Evolutionary conservation across 2,329 filamentous ascomycete genomes (phyloP).

Genomic region (Fusarium xylarioides): DNA sequence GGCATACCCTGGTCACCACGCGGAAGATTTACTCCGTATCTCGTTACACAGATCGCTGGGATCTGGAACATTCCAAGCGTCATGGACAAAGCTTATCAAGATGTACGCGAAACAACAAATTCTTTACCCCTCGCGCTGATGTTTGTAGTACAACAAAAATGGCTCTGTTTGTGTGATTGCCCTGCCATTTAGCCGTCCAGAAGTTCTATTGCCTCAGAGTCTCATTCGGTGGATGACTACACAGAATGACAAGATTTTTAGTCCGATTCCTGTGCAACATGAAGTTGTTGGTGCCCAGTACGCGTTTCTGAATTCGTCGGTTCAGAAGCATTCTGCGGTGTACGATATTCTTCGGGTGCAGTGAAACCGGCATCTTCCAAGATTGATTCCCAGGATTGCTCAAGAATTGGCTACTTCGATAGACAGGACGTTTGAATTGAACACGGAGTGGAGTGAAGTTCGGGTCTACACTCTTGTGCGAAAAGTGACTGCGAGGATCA

Average conservation of each 20-base stretch:
- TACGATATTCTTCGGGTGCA: background rate
- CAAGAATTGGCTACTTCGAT: background rate
- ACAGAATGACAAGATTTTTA: background rate
- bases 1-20: background rate
- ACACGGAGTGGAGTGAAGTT: background rate
- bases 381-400: accelerated
- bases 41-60: background rate
- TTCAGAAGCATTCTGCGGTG: background rate
- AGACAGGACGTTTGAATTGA: accelerated
- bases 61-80: background rate
- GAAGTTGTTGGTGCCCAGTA: background rate
- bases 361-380: background rate
- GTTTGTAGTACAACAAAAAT: background rate
- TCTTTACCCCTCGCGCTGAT: background rate
- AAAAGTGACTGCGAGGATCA: background rate
- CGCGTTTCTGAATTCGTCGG: accelerated
- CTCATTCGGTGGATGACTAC: background rate
- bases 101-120: accelerated
- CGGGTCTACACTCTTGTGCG: background rate
- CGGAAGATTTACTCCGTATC: background rate
- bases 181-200: background rate
- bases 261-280: background rate
- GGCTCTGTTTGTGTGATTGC: background rate
- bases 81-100: accelerated
- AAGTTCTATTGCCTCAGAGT: accelerated